These are phyloP conservation scores for Peniophora sp. DNA, from an alignment of 1,284 basidiomycete species.

Conservation along the genomic window DNA sequence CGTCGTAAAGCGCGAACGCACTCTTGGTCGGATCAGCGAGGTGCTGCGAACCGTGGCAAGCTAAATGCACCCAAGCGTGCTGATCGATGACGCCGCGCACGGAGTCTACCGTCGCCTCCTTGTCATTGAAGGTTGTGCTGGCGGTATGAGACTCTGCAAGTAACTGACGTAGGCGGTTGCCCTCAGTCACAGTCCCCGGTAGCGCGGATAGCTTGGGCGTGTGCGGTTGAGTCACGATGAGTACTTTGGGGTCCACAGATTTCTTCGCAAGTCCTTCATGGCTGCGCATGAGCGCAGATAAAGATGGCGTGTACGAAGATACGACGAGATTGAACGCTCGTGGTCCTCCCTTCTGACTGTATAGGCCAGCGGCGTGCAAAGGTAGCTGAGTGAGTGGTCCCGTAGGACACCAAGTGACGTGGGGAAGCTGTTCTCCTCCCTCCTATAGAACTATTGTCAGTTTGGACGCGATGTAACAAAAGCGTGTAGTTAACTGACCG, in stretches of 20 bases:
- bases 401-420: slow-evolving; percentile 16
- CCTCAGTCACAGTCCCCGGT: not conserved
- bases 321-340: slow-evolving; percentile 10
- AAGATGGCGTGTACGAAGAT: slow-evolving; percentile 17
- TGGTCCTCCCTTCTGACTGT: slow-evolving; percentile 3
- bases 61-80: not conserved
- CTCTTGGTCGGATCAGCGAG: not conserved
- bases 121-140: slow-evolving; percentile 4
- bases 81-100: not conserved
- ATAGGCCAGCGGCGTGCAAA: slow-evolving; percentile 16
- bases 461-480: too few species aligned
- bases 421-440: slow-evolving; percentile 1
- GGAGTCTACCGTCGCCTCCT: slow-evolving; percentile 2
- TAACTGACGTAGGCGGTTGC: not conserved
- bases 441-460: too few species aligned
- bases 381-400: slow-evolving; percentile 15
- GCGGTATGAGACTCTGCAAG: not conserved
- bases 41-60: not conserved
- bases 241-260: not conserved
- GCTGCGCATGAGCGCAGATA: slow-evolving; percentile 1
- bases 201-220: not conserved
- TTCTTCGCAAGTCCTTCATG: not conserved
- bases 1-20: not conserved
- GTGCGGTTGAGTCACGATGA: not conserved
- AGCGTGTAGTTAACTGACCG: too few species aligned